phyloP scores from a whole-genome alignment of 768 basidiomycete species.

The Pulveroboletus sp. region DNA sequence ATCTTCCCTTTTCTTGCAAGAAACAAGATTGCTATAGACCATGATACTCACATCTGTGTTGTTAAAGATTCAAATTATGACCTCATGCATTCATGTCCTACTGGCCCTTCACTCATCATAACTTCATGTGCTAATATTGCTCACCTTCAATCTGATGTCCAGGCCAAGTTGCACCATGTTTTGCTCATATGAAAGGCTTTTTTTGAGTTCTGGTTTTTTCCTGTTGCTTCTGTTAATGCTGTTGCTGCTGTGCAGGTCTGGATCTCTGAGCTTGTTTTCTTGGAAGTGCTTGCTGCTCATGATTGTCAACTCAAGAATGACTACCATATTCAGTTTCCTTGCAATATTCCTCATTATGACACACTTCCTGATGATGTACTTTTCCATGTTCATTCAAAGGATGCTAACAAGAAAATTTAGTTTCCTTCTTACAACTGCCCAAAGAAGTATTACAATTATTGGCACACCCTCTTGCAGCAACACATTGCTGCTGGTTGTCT shows the following conservation, averaged over 20 bases:
- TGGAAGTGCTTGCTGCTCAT: background rate
- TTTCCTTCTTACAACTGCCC: conserved; percentile 30
- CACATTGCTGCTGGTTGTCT: conserved; percentile 34
- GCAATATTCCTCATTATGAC: conserved; percentile 23
- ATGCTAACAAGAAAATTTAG: conserved; percentile 12
- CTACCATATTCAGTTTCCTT: conserved; percentile 23
- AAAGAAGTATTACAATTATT: conserved; percentile 31
- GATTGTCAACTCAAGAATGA: background rate
- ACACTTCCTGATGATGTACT: conserved; percentile 20
- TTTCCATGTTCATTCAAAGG: conserved; percentile 25
- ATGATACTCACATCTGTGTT: conserved; percentile 2
- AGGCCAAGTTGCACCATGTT: background rate
- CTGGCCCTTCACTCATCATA: too few species aligned
- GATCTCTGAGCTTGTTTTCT: background rate
- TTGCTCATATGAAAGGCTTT: background rate
- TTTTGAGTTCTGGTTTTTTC: too few species aligned
- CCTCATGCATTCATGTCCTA: background rate
- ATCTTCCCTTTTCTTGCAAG: conserved; percentile 32
- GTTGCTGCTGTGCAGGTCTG: background rate
- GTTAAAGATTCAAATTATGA: conserved; percentile 4
- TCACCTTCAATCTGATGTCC: background rate
- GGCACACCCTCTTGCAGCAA: conserved; percentile 31
- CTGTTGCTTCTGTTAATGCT: background rate
- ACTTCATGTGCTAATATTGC: too few species aligned
- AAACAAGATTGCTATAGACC: conserved; percentile 36